phyloP scores from a whole-genome alignment of 139 green algal genomes.

The Closterium sp. region DNA sequence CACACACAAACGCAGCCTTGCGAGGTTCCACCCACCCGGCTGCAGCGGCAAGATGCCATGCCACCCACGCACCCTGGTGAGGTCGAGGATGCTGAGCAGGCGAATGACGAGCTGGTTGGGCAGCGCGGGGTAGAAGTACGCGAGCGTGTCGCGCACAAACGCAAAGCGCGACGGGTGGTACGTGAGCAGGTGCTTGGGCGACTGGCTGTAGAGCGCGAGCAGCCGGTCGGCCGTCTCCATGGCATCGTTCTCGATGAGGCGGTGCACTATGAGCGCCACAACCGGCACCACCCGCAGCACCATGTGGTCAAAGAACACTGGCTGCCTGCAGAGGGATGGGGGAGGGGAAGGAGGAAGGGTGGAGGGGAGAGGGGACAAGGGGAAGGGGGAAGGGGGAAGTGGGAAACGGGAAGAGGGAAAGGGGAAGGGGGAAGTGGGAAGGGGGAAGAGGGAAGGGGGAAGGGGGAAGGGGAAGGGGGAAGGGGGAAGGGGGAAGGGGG shows the following conservation, averaged over 20 bases:
- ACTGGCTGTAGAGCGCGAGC: background rate
- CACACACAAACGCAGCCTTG: background rate
- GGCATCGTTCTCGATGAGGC: conserved; percentile 26
- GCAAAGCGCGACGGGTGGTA: conserved; percentile 14
- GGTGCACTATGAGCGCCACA: conserved; percentile 9
- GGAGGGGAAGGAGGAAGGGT: background rate
- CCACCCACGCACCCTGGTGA: background rate
- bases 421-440: no score
- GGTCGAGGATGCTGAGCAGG: conserved; percentile 24
- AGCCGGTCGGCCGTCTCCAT: conserved; percentile 14
- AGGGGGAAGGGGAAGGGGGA: background rate
- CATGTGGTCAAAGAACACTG: conserved; percentile 18
- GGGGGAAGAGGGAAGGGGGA: background rate
- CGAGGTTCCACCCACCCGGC: background rate
- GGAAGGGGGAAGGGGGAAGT: background rate
- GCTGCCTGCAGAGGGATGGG: background rate
- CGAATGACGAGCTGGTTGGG: conserved; percentile 16
- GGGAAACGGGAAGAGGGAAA: no score
- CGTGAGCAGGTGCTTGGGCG: background rate
- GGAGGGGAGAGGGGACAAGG: no score
- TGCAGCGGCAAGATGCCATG: no score
- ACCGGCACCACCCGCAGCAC: conserved; percentile 9
- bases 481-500: background rate
- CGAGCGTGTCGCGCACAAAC: conserved; percentile 33
- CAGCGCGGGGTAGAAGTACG: conserved; percentile 18